Conservation (phyloP, 768 basidiomycete genomes). For the Suillus paluster region DNA sequence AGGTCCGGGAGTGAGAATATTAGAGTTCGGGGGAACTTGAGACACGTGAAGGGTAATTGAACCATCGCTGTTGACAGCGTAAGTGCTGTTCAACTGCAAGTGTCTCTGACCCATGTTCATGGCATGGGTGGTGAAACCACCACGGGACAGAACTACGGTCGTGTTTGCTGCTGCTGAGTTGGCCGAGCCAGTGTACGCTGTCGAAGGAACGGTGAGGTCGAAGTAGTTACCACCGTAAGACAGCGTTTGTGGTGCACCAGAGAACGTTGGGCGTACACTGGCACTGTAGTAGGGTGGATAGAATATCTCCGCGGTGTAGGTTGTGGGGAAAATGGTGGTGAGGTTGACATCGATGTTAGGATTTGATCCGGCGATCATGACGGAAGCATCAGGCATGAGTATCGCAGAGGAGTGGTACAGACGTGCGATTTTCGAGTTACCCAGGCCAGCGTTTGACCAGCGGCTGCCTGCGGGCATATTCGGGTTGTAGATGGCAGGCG, state of each 20-base stretch:
- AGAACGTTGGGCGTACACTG: constrained; percentile 65
- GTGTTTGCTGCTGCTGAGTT: constrained; percentile 77
- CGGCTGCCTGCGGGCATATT: constrained; percentile 68
- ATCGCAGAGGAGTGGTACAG: constrained; percentile 93
- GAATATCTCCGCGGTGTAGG: constrained; percentile 85
- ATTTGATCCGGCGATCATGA: constrained; percentile 91
- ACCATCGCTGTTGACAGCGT: constrained; percentile 78
- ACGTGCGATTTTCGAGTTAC: constrained; percentile 67
- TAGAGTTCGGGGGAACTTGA: constrained; percentile 84
- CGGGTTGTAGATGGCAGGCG: constrained; percentile 86
- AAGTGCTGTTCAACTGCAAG: constrained; percentile 84
- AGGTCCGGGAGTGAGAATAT: constrained; percentile 89
- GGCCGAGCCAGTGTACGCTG: constrained; percentile 64
- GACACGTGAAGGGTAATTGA: constrained; percentile 79
- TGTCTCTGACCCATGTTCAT: constrained; percentile 90
- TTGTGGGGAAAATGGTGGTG: constrained; percentile 68
- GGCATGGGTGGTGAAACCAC: constrained; percentile 83
- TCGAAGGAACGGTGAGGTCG: constrained; percentile 69
- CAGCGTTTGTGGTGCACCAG: constrained; percentile 72
- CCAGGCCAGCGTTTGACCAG: constrained; percentile 72
- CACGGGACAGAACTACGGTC: constrained; percentile 78
- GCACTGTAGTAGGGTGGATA: constrained; percentile 89
- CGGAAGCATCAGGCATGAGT: constrained; percentile 85
- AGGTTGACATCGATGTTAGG: constrained; percentile 85
- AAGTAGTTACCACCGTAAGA: constrained; percentile 85